Conservation (phyloP, 345 rosid species). For the Heritiera littoralis region DNA sequence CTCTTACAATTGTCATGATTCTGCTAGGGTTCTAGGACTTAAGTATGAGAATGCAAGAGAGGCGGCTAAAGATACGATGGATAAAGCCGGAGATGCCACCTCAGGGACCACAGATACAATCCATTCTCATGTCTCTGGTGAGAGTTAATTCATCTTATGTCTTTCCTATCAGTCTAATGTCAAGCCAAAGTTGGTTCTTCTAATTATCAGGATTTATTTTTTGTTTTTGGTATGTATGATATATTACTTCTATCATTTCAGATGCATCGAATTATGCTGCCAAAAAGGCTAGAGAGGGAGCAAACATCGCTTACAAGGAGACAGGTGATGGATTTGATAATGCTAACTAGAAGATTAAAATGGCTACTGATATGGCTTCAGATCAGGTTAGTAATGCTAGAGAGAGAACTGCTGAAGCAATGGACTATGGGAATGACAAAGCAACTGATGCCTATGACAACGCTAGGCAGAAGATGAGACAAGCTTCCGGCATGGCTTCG, state of each 20-base stretch:
- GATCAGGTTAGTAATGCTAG: slow-evolving; percentile 24
- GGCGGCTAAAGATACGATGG: slow-evolving; percentile 22
- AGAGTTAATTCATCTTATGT: not conserved
- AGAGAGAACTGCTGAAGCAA: slow-evolving; percentile 26
- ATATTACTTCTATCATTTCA: slow-evolving; percentile 16
- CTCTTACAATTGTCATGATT: not conserved
- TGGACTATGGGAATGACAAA: slow-evolving; percentile 33
- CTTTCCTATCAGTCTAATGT: not conserved
- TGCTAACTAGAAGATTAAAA: not conserved
- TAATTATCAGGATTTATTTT: not conserved
- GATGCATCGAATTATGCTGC: slow-evolving; percentile 34
- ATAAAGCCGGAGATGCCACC: slow-evolving; percentile 37
- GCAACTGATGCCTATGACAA: slow-evolving; percentile 22
- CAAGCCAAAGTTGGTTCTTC: not conserved
- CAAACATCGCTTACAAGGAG: slow-evolving; percentile 27
- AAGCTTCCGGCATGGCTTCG: not conserved
- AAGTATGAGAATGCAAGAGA: slow-evolving; percentile 21
- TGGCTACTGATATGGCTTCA: slow-evolving; percentile 17
- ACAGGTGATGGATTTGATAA: slow-evolving; percentile 11
- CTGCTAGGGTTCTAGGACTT: slow-evolving; percentile 25
- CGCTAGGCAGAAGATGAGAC: slow-evolving; percentile 13
- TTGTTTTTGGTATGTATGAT: not conserved
- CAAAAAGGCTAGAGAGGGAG: slow-evolving; percentile 32
- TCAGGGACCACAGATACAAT: slow-evolving; percentile 32
- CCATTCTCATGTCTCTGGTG: slow-evolving; percentile 34